These are phyloP conservation scores for Colletotrichum abscissum DNA, from an alignment of 2,329 filamentous ascomycete species.

Conservation along the genomic window DNA sequence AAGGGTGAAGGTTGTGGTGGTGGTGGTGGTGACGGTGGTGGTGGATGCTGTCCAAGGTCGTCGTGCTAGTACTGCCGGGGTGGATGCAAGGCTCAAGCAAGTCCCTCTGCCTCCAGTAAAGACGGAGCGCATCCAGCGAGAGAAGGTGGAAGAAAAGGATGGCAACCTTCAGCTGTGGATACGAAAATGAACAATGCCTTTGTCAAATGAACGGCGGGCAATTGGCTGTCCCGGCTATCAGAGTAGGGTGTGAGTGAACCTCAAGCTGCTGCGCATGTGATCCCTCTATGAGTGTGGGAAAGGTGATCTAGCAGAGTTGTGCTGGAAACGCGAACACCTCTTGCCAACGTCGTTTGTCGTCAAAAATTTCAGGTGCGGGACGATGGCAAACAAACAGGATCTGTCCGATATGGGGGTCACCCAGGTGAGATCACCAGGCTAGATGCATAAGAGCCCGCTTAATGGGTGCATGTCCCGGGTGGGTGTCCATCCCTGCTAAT, in stretches of 20 bases:
- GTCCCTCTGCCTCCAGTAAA: slow-evolving; percentile 21
- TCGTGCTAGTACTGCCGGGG: slow-evolving; percentile 16
- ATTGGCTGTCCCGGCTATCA: slow-evolving; percentile 6
- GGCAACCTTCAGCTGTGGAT: slow-evolving; percentile 6
- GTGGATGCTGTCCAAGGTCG: slow-evolving; percentile 17
- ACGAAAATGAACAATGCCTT: slow-evolving; percentile 1
- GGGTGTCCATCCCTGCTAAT: slow-evolving; percentile 23
- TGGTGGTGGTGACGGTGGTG: not conserved
- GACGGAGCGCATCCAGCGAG: slow-evolving; percentile 33
- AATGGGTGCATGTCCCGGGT: slow-evolving; percentile 29
- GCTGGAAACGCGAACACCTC: not conserved
- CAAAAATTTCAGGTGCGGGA: slow-evolving; percentile 28
- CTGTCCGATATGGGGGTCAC: slow-evolving; percentile 29
- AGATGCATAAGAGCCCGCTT: slow-evolving; percentile 36
- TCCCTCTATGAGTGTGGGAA: not conserved
- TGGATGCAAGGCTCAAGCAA: slow-evolving; percentile 35
- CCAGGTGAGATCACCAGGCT: slow-evolving; percentile 31
- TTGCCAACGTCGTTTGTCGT: slow-evolving; percentile 1
- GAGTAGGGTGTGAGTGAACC: not conserved
- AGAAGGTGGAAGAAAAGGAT: slow-evolving; percentile 13
- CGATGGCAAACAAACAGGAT: slow-evolving; percentile 28
- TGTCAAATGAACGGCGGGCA: slow-evolving; percentile 15
- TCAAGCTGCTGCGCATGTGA: slow-evolving; percentile 10
- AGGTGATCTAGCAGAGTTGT: not conserved
- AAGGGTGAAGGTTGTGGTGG: not conserved